Evolutionary conservation across 805 yeast genomes (phyloP), one percentile per base, ranked within the genome.

Genomic region (Saccharomycopsis capsularis): DNA sequence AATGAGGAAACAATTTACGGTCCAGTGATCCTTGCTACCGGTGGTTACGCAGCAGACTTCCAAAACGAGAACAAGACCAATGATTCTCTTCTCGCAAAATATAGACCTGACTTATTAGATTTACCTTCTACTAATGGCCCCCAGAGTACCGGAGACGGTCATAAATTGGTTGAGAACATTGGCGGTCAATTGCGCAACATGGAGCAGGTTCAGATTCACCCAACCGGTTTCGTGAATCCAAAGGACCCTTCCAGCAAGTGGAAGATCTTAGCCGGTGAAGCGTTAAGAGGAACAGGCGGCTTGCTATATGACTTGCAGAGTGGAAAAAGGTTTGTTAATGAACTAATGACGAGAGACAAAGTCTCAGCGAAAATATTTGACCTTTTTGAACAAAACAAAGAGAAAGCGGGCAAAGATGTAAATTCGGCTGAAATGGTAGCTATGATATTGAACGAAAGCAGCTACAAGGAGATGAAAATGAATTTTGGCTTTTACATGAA

Each of bases 181-280:
- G 74, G 74, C 36, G 82, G 78, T 5, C 64, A 69, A 6, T 61
- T 77, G 52, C 68, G 76, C 15, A 78, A 78, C 56, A 77, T 78
- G 82, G 75, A 75, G 42, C 73, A 78, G 55, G 63, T 79, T 19
- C 85, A 79, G 61, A 69, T 79, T 9, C 83, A 79, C 56, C 85
- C 85, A 6, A 79, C 85, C 3, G 85, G 85, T 0, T 70, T 79
- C 54, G 73, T 80, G 47, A 77, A 75, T 52, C 78, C 76, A 36
- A 63, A 57, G 25, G 82, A 77, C 35, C 78, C 78, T 1, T 57
- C 61, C 38, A 58, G 57, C 45, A 67, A 80, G 50, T 78, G 76
- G 58, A 67, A 77, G 49, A 75, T 77, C 51, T 64, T 80, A 37
- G 85, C 84, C 6, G 85, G 84, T 2, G 85, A 79, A 55, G 70